Percentiles rank a stretch among this genome's conserved stretches.
Conservation (phyloP, 805 yeast genomes). For the Sugiyamaella americana region DNA sequence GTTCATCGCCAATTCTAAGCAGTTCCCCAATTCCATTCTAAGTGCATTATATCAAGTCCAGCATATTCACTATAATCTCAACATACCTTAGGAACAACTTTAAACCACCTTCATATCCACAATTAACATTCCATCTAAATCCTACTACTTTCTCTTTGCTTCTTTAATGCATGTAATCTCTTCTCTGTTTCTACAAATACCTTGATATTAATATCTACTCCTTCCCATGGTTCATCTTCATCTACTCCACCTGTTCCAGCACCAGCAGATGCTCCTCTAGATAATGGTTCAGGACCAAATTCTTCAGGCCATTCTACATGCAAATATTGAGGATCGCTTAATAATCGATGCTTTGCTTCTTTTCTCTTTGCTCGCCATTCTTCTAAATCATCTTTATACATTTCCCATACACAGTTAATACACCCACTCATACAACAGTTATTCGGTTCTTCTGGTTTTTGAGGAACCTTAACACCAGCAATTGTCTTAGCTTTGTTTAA, state of each 20-base stretch:
- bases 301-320: conserved; percentile 57
- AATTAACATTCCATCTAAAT: too few species aligned
- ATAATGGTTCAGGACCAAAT: conserved; percentile 45
- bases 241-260: conserved; percentile 23
- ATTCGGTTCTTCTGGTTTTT: conserved; percentile 83
- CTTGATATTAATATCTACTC: conserved; percentile 67
- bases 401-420: conserved; percentile 94
- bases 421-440: conserved; percentile 98
- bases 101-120: too few species aligned
- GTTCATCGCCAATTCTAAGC: too few species aligned
- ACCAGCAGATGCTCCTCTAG: conserved; percentile 24
- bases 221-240: conserved; percentile 45
- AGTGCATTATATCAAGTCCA: too few species aligned
- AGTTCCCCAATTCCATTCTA: too few species aligned
- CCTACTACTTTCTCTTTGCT: not conserved
- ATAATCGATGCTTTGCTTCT: conserved; percentile 51
- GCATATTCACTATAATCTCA: too few species aligned
- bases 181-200: conserved; percentile 84
- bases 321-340: conserved; percentile 24
- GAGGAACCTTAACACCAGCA: conserved; percentile 73
- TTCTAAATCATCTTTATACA: conserved; percentile 77
- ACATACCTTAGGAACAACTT: too few species aligned
- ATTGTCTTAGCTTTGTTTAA: conserved; percentile 32
- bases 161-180: conserved; percentile 40
- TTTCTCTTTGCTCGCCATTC: conserved; percentile 66